phyloP scores from a whole-genome alignment of 2,329 filamentous ascomycete genomes.

The Talaromyces marneffei region DNA sequence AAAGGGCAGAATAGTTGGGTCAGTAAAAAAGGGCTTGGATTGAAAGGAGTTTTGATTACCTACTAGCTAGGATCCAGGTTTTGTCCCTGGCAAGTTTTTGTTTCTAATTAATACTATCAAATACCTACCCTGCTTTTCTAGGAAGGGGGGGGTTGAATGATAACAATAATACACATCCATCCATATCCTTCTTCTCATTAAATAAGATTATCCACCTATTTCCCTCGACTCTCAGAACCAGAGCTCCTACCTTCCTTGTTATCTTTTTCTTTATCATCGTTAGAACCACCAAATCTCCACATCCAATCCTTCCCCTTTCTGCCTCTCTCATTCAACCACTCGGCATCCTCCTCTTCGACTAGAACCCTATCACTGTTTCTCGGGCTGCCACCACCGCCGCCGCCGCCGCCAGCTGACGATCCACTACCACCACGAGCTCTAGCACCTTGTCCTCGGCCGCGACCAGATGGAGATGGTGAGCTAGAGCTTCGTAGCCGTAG shows the following conservation, averaged over 20 bases:
- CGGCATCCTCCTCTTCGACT: slow-evolving; percentile 24
- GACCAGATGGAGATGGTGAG: slow-evolving; percentile 10
- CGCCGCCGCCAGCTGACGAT: slow-evolving; percentile 16
- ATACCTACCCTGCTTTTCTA: too few species aligned
- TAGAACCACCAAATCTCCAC: slow-evolving; percentile 9
- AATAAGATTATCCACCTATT: neutral
- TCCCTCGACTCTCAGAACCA: neutral
- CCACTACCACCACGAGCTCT: slow-evolving; percentile 13
- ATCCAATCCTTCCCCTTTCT: slow-evolving; percentile 20
- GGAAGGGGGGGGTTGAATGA: neutral
- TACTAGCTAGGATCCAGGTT: neutral
- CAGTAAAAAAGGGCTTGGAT: neutral
- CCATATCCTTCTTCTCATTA: neutral
- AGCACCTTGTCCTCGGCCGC: neutral
- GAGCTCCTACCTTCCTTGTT: neutral
- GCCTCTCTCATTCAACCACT: slow-evolving; percentile 21
- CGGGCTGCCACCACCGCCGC: neutral
- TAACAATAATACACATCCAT: neutral
- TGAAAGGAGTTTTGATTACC: neutral
- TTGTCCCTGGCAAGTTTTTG: neutral
- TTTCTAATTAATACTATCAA: neutral
- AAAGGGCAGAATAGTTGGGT: neutral
- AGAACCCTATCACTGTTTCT: slow-evolving; percentile 14
- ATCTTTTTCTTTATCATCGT: neutral
- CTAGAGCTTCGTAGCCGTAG: slow-evolving; percentile 2